Base-by-base conservation (phyloP, 768 basidiomycete genomes). In the Rhizopogon salebrosus region DNA sequence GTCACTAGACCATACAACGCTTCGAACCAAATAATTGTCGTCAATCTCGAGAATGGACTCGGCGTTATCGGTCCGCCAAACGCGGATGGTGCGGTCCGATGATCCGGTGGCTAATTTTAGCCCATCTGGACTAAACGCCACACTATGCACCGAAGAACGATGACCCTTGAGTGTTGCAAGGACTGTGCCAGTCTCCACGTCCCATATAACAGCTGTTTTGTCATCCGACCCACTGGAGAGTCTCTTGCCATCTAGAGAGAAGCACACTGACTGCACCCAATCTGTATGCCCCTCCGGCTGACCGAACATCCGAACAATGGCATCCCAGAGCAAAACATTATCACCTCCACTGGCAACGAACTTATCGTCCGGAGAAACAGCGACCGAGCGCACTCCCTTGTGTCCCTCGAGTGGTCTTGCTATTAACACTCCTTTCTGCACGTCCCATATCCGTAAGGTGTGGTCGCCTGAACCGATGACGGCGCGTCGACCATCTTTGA, bases 261-360 rank as follows among this genome's bases (percentile, higher is more conserved):
- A 59, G 9, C 40, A 49, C 14, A 58, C 35, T 3, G 57, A 54
- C n/a, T 11, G 23, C 9, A 58, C 57, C 26, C n/a, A 13, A 14
- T 38, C 29, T 13, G 37, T 40, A 26, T 59, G 53, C 13, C 36
- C 36, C 22, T 20, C 18, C 24, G 57, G 42, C n/a, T 56, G 55
- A 24, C 16, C 24, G 34, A 29, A 16, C 11, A 57, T 1, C 46
- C 65, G 7, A 69, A n/a, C n/a, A n/a, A n/a, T n/a, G n/a, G n/a
- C 26, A 55, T 60, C 65, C 65, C 67, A 66, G 53, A 66, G 52
- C 41, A 66, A 62, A 62, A 66, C 64, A 22, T 66, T 67, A 1
- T 66, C 62, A 41, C 64, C 64, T 51, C 64, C 64, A 37, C 66
- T 67, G 9, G 60, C 64, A 48, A 53, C 49, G 9, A 6, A 11